Evolutionary conservation across 306 rosid genomes (phyloP).

Genomic region (Elaeagnus macrophylla): DNA sequence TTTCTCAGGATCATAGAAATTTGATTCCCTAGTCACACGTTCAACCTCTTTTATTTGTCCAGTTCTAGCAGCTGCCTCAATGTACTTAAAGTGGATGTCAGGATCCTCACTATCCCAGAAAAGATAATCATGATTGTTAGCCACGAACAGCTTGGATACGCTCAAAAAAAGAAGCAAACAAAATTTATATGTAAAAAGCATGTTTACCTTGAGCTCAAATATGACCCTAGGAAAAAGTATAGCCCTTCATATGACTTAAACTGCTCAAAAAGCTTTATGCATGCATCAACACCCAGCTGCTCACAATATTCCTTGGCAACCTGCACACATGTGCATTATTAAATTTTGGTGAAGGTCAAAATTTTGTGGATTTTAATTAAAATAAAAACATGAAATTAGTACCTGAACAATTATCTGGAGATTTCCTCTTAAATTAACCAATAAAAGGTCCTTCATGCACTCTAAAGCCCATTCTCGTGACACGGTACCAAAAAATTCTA

Average conservation of each 20-base stretch:
- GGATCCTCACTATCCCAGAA: conserved; percentile 91
- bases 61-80: conserved; percentile 97
- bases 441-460: conserved; percentile 95
- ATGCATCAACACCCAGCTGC: conserved; percentile 84
- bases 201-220: conserved; percentile 89
- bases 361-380: conserved; percentile 6
- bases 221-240: conserved; percentile 95
- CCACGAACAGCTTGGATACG: background rate
- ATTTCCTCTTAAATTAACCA: conserved; percentile 96
- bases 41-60: conserved; percentile 99
- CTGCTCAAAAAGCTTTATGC: conserved; percentile 97
- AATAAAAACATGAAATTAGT: conserved; percentile 4
- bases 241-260: conserved; percentile 94
- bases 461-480: conserved; percentile 96
- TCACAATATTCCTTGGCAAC: conserved; percentile 97
- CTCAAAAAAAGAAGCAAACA: background rate
- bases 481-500: conserved; percentile 90
- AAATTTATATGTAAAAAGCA: conserved; percentile 4
- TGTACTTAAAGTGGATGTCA: conserved; percentile 98
- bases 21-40: conserved; percentile 97
- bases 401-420: conserved; percentile 99
- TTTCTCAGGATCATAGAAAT: conserved; percentile 91
- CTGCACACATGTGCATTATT: conserved; percentile 30
- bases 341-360: conserved; percentile 16
- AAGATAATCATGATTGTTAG: background rate